Percentiles rank a stretch among this genome's conserved stretches.
Evolutionary conservation across 2,329 filamentous ascomycete species (phyloP).

Genomic region (Pyrenochaeta sp.): DNA sequence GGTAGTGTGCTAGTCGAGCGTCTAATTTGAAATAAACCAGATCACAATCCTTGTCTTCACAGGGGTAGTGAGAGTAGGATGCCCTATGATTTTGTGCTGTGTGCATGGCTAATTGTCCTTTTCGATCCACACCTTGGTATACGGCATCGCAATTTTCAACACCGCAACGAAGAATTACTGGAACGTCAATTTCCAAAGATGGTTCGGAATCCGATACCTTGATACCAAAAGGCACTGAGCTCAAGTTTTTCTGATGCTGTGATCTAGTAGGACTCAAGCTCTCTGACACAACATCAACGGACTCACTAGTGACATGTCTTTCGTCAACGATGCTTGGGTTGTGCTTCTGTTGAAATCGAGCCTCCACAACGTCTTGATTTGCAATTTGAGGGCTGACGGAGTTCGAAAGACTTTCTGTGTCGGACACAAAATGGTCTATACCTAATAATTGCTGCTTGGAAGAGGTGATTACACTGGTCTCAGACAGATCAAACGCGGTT

Average conservation of each 20-base stretch:
- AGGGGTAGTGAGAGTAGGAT: neutral
- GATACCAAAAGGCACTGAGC: too few species aligned
- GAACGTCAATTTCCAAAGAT: neutral
- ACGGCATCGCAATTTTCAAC: neutral
- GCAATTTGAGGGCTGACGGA: too few species aligned
- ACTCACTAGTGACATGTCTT: too few species aligned
- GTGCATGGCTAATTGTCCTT: neutral
- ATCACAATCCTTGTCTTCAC: neutral
- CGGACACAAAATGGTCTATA: too few species aligned
- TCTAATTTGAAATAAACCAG: neutral
- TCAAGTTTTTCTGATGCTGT: too few species aligned
- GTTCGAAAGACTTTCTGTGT: too few species aligned
- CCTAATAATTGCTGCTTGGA: too few species aligned
- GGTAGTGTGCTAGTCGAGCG: neutral
- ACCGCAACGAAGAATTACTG: neutral
- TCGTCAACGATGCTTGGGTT: neutral
- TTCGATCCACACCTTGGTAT: neutral
- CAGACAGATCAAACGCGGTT: too few species aligned
- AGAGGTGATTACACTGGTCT: too few species aligned
- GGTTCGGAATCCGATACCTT: too few species aligned
- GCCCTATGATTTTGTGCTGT: neutral
- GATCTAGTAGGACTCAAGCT: too few species aligned
- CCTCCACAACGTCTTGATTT: neutral
- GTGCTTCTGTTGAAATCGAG: neutral
- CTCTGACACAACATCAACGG: neutral